These are phyloP conservation scores for Fraxinus cuspidata DNA, from an alignment of 257 asterid genomes.

Conservation along the genomic window DNA sequence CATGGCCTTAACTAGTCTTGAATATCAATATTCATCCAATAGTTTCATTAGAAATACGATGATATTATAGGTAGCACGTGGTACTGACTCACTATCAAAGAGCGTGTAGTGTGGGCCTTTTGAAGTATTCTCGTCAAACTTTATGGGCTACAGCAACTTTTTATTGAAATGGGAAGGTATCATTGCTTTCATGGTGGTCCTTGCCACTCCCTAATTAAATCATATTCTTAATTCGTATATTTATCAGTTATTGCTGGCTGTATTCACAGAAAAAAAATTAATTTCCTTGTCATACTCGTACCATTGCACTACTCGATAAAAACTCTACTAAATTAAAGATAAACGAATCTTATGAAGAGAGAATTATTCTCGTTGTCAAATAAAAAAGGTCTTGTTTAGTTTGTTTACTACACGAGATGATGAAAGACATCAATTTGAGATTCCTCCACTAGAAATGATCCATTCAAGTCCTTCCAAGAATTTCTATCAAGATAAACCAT, in stretches of 20 bases:
- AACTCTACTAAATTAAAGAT: too few relatives aligned
- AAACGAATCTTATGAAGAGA: neutral
- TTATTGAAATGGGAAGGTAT: constrained; percentile 25
- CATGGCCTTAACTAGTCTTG: too few relatives aligned
- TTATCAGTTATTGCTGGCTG: neutral
- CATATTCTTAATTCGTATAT: neutral
- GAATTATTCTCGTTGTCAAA: neutral
- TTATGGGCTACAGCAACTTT: constrained; percentile 21
- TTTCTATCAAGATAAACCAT: neutral
- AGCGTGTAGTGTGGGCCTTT: neutral
- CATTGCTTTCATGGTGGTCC: constrained; percentile 40
- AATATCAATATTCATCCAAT: neutral
- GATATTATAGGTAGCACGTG: neutral
- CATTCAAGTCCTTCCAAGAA: neutral
- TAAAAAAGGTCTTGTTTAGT: neutral
- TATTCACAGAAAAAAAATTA: neutral
- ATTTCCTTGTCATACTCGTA: neutral
- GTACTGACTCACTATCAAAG: neutral
- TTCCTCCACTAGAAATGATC: neutral
- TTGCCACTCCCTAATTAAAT: neutral
- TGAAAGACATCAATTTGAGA: neutral
- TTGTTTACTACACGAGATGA: neutral
- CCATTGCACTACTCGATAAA: neutral
- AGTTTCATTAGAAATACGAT: constrained; percentile 27
- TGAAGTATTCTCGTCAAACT: constrained; percentile 7